Percentiles rank a stretch among this genome's conserved stretches.
Conservation (phyloP, 2,329 filamentous ascomycete species). For the Fusarium agapanthi region DNA sequence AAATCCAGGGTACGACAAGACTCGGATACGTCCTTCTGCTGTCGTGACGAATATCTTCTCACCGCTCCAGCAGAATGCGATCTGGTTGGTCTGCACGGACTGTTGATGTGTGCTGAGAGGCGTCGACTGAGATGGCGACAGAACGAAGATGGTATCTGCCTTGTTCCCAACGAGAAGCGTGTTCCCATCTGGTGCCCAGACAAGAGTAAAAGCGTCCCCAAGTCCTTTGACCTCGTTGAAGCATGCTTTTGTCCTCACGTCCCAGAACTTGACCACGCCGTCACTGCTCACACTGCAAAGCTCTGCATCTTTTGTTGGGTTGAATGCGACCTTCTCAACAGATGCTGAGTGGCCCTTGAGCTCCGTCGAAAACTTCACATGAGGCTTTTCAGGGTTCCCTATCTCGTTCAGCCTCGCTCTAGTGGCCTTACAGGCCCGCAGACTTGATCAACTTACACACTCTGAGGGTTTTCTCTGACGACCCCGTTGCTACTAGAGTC, state of each 20-base stretch:
- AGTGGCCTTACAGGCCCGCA: not conserved
- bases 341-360: constrained; percentile 71
- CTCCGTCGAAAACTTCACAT: constrained; percentile 78
- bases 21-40: constrained; percentile 74
- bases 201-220: constrained; percentile 74
- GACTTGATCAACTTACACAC: constrained; percentile 65
- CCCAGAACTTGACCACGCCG: constrained; percentile 81
- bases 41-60: constrained; percentile 76
- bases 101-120: constrained; percentile 69
- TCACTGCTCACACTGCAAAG: constrained; percentile 79
- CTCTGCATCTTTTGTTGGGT: constrained; percentile 79
- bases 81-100: constrained; percentile 73
- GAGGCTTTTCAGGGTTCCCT: constrained; percentile 81
- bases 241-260: constrained; percentile 76
- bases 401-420: not conserved
- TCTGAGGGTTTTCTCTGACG: constrained; percentile 73
- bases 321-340: constrained; percentile 81
- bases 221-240: constrained; percentile 74
- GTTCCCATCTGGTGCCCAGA: constrained; percentile 77
- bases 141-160: constrained; percentile 69
- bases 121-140: constrained; percentile 67
- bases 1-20: constrained; percentile 73
- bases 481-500: constrained; percentile 83
- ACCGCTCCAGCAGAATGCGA: constrained; percentile 78
- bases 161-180: constrained; percentile 78